Evolutionary conservation across 148 eudicot genomes (phyloP).

Genomic region (Hydrangea macrophylla): DNA sequence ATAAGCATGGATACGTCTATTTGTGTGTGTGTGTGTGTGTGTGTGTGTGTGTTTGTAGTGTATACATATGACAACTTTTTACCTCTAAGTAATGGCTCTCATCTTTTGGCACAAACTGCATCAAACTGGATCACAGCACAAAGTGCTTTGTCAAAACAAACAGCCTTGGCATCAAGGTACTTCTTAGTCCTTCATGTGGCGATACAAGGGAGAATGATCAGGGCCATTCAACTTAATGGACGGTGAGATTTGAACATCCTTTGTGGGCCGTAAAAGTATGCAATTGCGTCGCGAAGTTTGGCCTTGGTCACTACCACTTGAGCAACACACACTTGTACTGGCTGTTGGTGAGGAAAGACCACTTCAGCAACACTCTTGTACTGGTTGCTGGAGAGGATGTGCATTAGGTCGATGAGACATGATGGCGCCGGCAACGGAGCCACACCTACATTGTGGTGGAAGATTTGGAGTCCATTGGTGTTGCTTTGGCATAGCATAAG

Average conservation of each 20-base stretch:
- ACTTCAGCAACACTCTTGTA: slow-evolving; percentile 9
- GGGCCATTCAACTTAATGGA: background rate
- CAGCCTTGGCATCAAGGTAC: slow-evolving; percentile 20
- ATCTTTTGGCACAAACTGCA: background rate
- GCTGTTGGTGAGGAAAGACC: slow-evolving; percentile 33
- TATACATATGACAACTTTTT: no score
- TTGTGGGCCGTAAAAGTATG: slow-evolving; percentile 26
- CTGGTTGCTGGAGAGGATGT: slow-evolving; percentile 28
- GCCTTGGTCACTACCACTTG: slow-evolving; percentile 21
- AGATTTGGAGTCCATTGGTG: slow-evolving; percentile 26
- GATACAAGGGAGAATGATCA: slow-evolving; percentile 7
- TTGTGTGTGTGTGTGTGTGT: no score
- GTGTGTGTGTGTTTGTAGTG: no score
- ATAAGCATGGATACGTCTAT: no score
- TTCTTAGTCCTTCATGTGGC: slow-evolving; percentile 20
- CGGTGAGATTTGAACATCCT: slow-evolving; percentile 16
- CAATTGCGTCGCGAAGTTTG: slow-evolving; percentile 21
- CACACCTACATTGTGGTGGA: slow-evolving; percentile 8
- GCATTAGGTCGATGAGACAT: slow-evolving; percentile 35
- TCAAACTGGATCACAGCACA: slow-evolving; percentile 5
- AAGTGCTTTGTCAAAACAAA: slow-evolving; percentile 18
- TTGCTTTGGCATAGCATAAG: slow-evolving; percentile 29
- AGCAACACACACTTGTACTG: slow-evolving; percentile 12
- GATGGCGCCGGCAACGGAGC: slow-evolving; percentile 25
- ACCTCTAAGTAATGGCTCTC: no score